phyloP scores from a whole-genome alignment of 1,284 basidiomycete genomes.

The Trametes hirsuta region DNA sequence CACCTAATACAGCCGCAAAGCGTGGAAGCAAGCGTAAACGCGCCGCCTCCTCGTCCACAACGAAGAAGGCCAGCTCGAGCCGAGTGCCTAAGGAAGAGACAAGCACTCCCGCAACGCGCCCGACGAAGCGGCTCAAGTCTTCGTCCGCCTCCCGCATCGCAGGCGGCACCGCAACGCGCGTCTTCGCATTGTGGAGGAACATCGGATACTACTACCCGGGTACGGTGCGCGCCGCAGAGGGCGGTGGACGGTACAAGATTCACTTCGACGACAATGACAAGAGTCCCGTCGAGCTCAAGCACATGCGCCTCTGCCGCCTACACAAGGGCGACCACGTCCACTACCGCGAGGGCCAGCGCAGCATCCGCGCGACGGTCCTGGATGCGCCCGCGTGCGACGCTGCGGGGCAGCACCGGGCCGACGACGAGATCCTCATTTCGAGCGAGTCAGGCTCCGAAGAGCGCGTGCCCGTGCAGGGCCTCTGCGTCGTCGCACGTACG shows the following conservation, averaged over 20 bases:
- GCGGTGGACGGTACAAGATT: conserved; percentile 44
- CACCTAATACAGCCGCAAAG: conserved; percentile 13
- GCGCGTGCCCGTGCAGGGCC: conserved; percentile 35
- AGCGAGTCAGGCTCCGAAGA: conserved; percentile 43
- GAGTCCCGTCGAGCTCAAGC: conserved; percentile 48
- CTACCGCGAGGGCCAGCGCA: conserved; percentile 27
- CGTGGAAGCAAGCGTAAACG: conserved; percentile 55
- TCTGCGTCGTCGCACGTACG: conserved; percentile 53
- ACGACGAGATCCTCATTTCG: conserved; percentile 42
- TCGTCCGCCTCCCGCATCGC: conserved; percentile 15
- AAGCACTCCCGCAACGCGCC: conserved; percentile 34
- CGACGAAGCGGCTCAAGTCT: conserved; percentile 35
- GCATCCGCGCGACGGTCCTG: conserved; percentile 38
- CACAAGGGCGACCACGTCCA: conserved; percentile 60
- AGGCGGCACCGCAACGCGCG: conserved; percentile 44
- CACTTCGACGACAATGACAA: conserved; percentile 64
- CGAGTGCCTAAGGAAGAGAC: conserved; percentile 34
- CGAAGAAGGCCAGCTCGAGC: conserved; percentile 27
- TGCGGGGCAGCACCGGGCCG: conserved; percentile 33
- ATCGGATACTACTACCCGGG: conserved; percentile 68
- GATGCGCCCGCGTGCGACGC: background rate
- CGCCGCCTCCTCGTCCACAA: conserved; percentile 26
- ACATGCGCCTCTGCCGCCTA: conserved; percentile 57
- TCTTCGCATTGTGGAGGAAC: conserved; percentile 68
- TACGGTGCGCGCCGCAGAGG: conserved; percentile 43